These are phyloP conservation scores for Malassezia sympodialis DNA, from an alignment of 1,284 basidiomycete genomes.

Conservation along the genomic window DNA sequence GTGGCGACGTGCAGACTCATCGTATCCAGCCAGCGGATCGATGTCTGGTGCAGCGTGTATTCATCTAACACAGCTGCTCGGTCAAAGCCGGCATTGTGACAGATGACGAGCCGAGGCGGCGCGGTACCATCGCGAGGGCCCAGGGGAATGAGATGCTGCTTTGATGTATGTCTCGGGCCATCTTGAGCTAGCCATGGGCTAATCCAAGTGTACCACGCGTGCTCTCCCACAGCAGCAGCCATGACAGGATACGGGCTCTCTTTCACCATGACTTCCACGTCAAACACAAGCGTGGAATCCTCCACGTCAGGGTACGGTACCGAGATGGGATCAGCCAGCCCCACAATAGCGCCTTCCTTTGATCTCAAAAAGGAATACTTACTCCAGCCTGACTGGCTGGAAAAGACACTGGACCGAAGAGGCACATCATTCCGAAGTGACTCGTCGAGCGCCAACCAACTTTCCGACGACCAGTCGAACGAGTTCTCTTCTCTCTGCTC, in stretches of 20 bases:
- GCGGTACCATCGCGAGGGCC: constrained; percentile 42
- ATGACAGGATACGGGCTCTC: constrained; percentile 74
- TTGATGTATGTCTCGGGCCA: constrained; percentile 51
- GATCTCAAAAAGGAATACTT: constrained; percentile 59
- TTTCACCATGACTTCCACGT: constrained; percentile 84
- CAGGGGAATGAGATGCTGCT: constrained; percentile 67
- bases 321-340: constrained; percentile 30
- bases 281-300: constrained; percentile 73
- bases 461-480: constrained; percentile 21
- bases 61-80: constrained; percentile 74
- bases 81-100: constrained; percentile 93
- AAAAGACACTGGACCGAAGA: constrained; percentile 59
- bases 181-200: constrained; percentile 80
- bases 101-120: constrained; percentile 64
- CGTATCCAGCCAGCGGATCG: constrained; percentile 82
- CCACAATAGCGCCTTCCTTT: constrained; percentile 21
- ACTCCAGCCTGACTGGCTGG: constrained; percentile 75
- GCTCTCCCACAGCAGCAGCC: constrained; percentile 72
- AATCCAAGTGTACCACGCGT: constrained; percentile 91
- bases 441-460: constrained; percentile 37
- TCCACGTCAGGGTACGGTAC: constrained; percentile 50
- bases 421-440: constrained; percentile 22
- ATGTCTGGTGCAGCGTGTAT: constrained; percentile 62
- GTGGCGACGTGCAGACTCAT: constrained; percentile 91
- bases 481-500: constrained; percentile 10